phyloP scores from a whole-genome alignment of 345 rosid species.

The Populus ilicifolia region DNA sequence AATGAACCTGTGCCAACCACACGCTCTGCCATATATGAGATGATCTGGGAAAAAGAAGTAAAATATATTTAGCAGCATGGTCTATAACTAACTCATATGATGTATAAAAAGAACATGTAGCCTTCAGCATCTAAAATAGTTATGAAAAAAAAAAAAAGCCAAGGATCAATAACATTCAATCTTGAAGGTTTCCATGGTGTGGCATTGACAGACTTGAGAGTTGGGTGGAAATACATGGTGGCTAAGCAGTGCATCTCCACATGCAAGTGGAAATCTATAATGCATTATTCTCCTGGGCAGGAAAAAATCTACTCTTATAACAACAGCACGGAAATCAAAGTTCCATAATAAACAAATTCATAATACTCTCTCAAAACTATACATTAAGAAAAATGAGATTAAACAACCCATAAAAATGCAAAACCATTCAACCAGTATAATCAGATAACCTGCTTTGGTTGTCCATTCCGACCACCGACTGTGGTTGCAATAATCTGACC shows the following conservation, averaged over 20 bases:
- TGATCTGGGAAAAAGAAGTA: slow-evolving; percentile 39
- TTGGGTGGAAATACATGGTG: not conserved
- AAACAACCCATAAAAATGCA: slow-evolving; percentile 10
- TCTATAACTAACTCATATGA: not conserved
- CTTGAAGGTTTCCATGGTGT: not conserved
- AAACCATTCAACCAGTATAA: slow-evolving; percentile 3
- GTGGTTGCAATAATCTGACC: slow-evolving; percentile 84
- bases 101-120: not conserved
- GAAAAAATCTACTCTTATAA: not conserved
- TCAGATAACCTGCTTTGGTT: slow-evolving; percentile 80
- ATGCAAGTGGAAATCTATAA: not conserved
- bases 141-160: not conserved
- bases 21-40: slow-evolving; percentile 79
- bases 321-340: not conserved
- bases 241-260: not conserved
- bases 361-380: not conserved
- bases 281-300: not conserved
- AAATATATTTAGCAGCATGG: not conserved
- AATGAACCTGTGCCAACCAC: slow-evolving; percentile 87
- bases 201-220: not conserved
- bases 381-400: not conserved
- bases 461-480: slow-evolving; percentile 79
- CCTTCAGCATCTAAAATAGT: not conserved
- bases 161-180: not conserved
- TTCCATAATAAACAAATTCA: not conserved